Base-by-base conservation (phyloP, 129 eudicot genomes). In the Silybum marianum region DNA sequence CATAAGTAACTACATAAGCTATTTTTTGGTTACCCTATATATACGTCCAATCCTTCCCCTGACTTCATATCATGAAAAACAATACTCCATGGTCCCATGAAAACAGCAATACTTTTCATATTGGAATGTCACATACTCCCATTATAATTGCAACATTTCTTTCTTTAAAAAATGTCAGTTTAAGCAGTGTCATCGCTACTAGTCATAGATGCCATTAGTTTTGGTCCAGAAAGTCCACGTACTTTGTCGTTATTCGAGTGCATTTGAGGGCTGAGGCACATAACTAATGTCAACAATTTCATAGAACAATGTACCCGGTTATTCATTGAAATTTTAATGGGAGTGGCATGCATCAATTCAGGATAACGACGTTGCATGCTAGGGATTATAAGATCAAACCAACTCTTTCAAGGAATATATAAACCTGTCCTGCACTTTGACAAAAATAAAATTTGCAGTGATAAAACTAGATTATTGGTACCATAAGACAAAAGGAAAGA, bases 11-110 rank as follows among this genome's bases (percentile, higher is more conserved):
- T 54, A 54, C 65, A 54, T 54, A 58, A 58, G 66, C 66, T 58
- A 58, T 58, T 58, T 54, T 58, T 58, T 58, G 66, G 66, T 58
- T 58, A 58, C 66, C 66, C 23, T 18, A 23, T 54, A 54, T 54
- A 54, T n/a, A 58, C 19, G 66, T 58, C 66, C 66, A 58, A n/a
- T 58, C 66, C 66, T 58, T 58, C 66, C 66, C 21, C 66, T 58
- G 66, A 58, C n/a, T n/a, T 18, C 7, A 18, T 7, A 58, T 58
- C 66, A 58, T n/a, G 66, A 58, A 58, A 58, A 58, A 58, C 66
- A 18, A 58, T 58, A 58, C 66, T 18, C 66, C 66, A 21, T 58
- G 19, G 66, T 58, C 66, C 66, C 66, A 58, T 58, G 66, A 58
- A n/a, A 58, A n/a, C 66, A 58, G 66, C 66, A 58, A 58, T 58